Evolutionary conservation across 805 yeast species (phyloP), one percentile per base, ranked within the genome.

Genomic region (Metschnikowia santaceciliae): DNA sequence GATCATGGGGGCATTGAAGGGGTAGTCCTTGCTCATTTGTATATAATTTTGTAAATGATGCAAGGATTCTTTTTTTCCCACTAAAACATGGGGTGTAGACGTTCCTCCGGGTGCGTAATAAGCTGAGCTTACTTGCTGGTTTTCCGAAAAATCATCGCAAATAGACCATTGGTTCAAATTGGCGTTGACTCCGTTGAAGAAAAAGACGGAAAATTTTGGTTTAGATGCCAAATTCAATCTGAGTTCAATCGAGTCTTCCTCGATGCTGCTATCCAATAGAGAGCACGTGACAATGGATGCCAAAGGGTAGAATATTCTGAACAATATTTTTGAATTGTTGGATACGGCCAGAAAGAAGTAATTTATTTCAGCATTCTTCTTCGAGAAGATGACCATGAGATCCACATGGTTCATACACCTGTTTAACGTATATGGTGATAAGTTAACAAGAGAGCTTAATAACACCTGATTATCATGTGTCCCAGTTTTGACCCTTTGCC

Each of bases 61-160:
- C 45, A 82, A 66, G 1, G 84, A 77, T 42, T 68, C 69, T 59
- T 67, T 72, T 8, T 68, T 64, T 1, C 92, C 94, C 22, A 80
- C 83, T 37, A 86, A 67, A 2, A 84, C 80, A 66, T 87, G 94
- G 0, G 91, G 90, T 13, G 82, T 72, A 19, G 78, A 77, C 3
- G 81, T 73, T 1, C 88, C 88, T 4, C 65, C 68, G 32, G 76
- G 79, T 15, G 77, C 75, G 32, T 75, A 70, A 61, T 72, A 81
- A 0, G 94, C 92, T 51, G 76, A 78, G 49, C 81, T 81, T 5
- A 88, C 94, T 62, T 87, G 92, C 60, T 85, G 90, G 13, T 88
- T 91, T 60, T 87, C 94, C 52, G 89, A 83, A 57, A 88, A 88
- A 67, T 88, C 95, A 51, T 86, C 92, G 66, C 92, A 86, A 23